A percentile compares a stretch with the other conserved stretches of the same genome.
phyloP scores from a whole-genome alignment of 192 early-diverging fungal genomes.

The Backusella tarrabulga region DNA sequence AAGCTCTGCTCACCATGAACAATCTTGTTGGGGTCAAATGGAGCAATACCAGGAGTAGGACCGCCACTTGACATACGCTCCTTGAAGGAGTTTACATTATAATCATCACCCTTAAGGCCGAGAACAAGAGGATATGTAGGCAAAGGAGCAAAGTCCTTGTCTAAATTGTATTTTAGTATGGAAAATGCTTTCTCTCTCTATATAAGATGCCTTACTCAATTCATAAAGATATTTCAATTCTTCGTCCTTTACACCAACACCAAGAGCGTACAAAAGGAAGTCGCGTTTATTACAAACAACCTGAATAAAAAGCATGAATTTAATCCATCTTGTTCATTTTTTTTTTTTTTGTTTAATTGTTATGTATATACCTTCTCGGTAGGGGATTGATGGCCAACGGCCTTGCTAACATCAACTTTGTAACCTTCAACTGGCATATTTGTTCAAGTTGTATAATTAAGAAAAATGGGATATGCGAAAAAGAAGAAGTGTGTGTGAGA shows the following conservation, averaged over 20 bases:
- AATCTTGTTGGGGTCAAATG: slow-evolving; percentile 62
- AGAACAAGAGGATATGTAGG: slow-evolving; percentile 73
- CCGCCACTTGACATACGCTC: slow-evolving; percentile 43
- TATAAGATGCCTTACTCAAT: slow-evolving; percentile 36
- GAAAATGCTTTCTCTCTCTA: too few species aligned
- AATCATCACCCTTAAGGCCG: slow-evolving; percentile 46
- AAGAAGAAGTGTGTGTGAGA: not conserved
- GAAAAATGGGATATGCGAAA: not conserved
- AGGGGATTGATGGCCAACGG: slow-evolving; percentile 48
- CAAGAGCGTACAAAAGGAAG: slow-evolving; percentile 66
- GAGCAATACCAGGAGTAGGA: slow-evolving; percentile 58
- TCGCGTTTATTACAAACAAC: slow-evolving; percentile 50
- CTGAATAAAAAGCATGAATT: not conserved
- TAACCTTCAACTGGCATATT: slow-evolving; percentile 30
- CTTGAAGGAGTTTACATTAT: slow-evolving; percentile 32
- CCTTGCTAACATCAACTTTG: slow-evolving; percentile 55
- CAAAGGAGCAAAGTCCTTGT: slow-evolving; percentile 56
- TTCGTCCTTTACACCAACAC: slow-evolving; percentile 54
- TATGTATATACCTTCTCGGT: slow-evolving; percentile 39
- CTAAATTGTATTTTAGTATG: not conserved
- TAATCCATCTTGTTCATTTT: not conserved
- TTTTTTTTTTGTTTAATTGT: not conserved
- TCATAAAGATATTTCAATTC: slow-evolving; percentile 74
- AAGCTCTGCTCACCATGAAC: slow-evolving; percentile 73
- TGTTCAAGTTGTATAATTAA: not conserved